Conservation (phyloP, 2,329 filamentous ascomycete species). For the Periglandula ipomoeae region DNA sequence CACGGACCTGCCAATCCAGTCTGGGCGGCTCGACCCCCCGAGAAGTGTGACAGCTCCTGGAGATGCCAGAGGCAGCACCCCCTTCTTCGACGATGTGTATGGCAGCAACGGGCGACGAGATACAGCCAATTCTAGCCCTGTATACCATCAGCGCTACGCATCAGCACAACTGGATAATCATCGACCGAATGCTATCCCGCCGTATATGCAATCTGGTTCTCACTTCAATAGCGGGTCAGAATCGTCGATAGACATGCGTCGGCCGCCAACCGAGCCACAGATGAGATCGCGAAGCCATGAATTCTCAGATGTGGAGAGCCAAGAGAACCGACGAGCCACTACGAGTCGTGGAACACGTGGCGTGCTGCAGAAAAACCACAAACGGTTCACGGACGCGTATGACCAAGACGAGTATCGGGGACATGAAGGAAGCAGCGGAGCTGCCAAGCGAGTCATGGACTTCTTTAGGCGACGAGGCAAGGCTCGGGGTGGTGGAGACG, state of each 20-base stretch:
- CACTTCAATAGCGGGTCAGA: conserved; percentile 44
- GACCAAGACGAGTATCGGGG: conserved; percentile 60
- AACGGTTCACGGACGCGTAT: conserved; percentile 83
- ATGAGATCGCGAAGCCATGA: conserved; percentile 35
- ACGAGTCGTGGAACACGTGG: conserved; percentile 34
- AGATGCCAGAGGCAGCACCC: conserved; percentile 26
- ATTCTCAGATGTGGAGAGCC: conserved; percentile 33
- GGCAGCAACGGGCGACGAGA: conserved; percentile 28
- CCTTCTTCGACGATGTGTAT: conserved; percentile 30
- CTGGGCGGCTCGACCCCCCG: conserved; percentile 22
- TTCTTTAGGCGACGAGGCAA: conserved; percentile 87
- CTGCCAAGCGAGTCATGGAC: conserved; percentile 92
- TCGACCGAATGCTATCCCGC: conserved; percentile 34
- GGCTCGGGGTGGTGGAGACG: conserved; percentile 54
- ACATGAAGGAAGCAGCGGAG: conserved; percentile 74
- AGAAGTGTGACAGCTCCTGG: conserved; percentile 26
- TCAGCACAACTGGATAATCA: conserved; percentile 30
- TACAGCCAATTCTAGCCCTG: conserved; percentile 24
- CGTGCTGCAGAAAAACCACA: conserved; percentile 74
- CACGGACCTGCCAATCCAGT: conserved; percentile 43
- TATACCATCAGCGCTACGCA: conserved; percentile 33
- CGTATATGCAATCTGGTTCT: conserved; percentile 35
- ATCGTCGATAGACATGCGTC: conserved; percentile 41
- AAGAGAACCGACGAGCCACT: conserved; percentile 29
- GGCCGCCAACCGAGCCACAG: conserved; percentile 28